Evolutionary conservation across 495 filamentous ascomycete species (phyloP).

Genomic region (Rhypophila decipiens): DNA sequence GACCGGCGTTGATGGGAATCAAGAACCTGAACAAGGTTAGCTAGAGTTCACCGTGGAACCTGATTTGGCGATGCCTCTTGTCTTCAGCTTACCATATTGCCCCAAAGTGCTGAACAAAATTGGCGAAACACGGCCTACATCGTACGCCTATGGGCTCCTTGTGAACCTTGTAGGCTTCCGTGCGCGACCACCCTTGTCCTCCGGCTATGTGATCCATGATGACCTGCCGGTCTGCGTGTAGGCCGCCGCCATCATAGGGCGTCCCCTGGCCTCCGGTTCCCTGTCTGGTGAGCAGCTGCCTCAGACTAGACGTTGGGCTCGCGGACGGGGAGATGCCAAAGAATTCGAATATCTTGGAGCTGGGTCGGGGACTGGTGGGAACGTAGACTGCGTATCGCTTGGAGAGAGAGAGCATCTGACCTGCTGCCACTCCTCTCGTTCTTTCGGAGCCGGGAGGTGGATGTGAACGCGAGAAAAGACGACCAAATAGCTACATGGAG

Average conservation of each 20-base stretch:
- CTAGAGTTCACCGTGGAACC: too few species aligned
- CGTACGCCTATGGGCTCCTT: not conserved
- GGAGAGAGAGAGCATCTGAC: not conserved
- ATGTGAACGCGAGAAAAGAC: too few species aligned
- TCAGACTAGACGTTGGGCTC: slow-evolving; percentile 1
- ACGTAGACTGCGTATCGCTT: slow-evolving; percentile 9
- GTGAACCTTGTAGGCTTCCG: not conserved
- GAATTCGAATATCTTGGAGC: slow-evolving; percentile 22
- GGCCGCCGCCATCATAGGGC: not conserved
- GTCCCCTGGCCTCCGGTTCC: too few species aligned
- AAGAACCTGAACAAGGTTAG: slow-evolving; percentile 18
- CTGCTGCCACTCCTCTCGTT: too few species aligned
- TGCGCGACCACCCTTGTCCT: not conserved
- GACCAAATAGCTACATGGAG: too few species aligned
- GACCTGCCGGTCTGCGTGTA: too few species aligned
- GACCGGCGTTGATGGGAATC: slow-evolving; percentile 3
- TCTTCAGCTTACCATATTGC: slow-evolving; percentile 7
- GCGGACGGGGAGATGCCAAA: slow-evolving; percentile 14
- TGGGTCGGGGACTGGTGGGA: slow-evolving; percentile 8
- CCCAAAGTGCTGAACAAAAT: slow-evolving; percentile 7
- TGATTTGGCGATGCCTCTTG: too few species aligned
- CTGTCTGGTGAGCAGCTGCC: not conserved
- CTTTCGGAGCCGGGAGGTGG: too few species aligned
- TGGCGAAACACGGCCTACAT: too few species aligned
- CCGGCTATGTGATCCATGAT: not conserved